phyloP scores from a whole-genome alignment of 352 stramenopile species.

The Phytophthora citricola region DNA sequence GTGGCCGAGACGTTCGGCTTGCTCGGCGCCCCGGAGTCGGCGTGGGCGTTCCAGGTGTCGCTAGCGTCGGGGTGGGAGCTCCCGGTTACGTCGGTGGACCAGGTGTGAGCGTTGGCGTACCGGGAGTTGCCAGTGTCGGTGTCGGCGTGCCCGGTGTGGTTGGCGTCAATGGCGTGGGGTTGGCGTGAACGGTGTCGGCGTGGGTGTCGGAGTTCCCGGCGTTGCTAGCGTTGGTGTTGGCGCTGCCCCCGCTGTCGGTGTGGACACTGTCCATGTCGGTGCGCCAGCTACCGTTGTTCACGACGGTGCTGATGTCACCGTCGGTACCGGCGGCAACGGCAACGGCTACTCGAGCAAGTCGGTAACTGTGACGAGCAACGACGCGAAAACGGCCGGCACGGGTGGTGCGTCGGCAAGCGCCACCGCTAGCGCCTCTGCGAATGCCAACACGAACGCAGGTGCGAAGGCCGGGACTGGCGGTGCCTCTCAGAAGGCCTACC shows the following conservation, averaged over 20 bases:
- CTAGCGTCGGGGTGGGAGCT: background rate
- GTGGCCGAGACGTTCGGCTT: slow-evolving; percentile 7
- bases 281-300: slow-evolving; percentile 4
- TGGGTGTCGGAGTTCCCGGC: slow-evolving; percentile 1
- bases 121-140: background rate
- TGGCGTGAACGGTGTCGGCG: slow-evolving; percentile 1
- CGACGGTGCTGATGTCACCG: slow-evolving; percentile 4
- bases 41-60: background rate
- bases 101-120: background rate
- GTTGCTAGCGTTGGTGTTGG: slow-evolving; percentile 2
- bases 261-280: background rate
- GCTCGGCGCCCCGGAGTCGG: background rate
- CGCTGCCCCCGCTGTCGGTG: background rate
- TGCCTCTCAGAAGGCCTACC: slow-evolving; percentile 9
- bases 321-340: slow-evolving; percentile 1
- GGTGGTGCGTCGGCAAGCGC: slow-evolving; percentile 7
- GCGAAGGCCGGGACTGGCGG: slow-evolving; percentile 1
- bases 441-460: slow-evolving; percentile 3
- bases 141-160: background rate
- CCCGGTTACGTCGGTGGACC: background rate
- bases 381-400: slow-evolving; percentile 9
- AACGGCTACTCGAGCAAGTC: slow-evolving; percentile 16
- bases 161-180: slow-evolving; percentile 5
- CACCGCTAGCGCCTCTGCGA: slow-evolving; percentile 9
- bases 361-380: slow-evolving; percentile 7